Evolutionary conservation across 768 basidiomycete species (phyloP).

Genomic region (Phanerochaete sordida): DNA sequence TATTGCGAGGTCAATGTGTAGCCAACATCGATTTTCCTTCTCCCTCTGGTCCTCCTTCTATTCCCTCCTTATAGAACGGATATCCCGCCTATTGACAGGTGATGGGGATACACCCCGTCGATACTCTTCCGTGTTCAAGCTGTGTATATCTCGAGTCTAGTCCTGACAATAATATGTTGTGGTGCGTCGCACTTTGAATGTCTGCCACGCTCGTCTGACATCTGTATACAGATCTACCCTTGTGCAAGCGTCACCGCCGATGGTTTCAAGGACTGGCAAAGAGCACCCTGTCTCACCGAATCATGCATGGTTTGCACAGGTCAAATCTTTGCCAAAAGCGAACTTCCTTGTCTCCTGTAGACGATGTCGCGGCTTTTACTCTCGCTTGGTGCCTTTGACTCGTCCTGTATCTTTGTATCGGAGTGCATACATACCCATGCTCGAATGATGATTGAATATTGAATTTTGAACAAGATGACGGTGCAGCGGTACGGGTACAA

Average conservation of each 20-base stretch:
- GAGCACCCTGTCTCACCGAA: conserved; percentile 7
- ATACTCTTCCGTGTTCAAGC: conserved; percentile 10
- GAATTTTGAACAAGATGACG: no score
- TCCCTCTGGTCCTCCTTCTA: conserved; percentile 6
- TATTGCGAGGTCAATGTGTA: conserved; percentile 30
- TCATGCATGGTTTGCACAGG: conserved; percentile 23
- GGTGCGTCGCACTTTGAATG: no score
- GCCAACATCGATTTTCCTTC: conserved; percentile 16
- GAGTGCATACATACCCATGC: not conserved
- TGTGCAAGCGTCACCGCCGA: not conserved
- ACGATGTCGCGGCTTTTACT: not conserved
- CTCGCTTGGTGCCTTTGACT: not conserved
- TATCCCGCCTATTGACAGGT: not conserved
- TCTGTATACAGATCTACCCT: not conserved
- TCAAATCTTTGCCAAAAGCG: conserved; percentile 29
- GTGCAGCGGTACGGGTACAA: no score
- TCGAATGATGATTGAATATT: no score
- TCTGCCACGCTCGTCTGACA: no score
- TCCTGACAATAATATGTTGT: no score
- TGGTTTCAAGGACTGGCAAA: not conserved
- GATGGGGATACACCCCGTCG: not conserved
- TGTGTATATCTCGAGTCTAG: no score
- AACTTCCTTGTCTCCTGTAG: conserved; percentile 1
- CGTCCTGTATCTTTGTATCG: not conserved
- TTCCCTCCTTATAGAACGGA: not conserved